Evolutionary conservation across 2,329 filamentous ascomycete species (phyloP).

Genomic region (Claviceps quebecensis): DNA sequence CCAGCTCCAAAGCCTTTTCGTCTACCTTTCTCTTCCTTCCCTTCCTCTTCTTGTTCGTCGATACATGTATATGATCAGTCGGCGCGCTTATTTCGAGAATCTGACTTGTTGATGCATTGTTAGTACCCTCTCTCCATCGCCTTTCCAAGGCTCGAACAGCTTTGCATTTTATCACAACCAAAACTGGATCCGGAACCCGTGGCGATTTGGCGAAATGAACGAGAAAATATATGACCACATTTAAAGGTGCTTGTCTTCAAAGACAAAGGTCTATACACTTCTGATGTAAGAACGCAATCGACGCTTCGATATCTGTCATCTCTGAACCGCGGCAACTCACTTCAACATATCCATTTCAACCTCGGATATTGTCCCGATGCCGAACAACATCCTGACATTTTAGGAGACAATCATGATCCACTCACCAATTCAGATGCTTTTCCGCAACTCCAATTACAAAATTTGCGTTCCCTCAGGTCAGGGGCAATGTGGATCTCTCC

Average conservation of each 20-base stretch:
- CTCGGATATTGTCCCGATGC: fast-evolving
- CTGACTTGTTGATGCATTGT: not conserved
- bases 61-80: too few species aligned
- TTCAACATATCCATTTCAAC: constrained; percentile 19
- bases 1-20: too few species aligned
- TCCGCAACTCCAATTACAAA: constrained; percentile 10
- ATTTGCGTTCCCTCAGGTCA: constrained; percentile 17
- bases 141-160: constrained; percentile 6
- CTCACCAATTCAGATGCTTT: not conserved
- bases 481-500: constrained; percentile 13
- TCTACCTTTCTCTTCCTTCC: too few species aligned
- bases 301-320: constrained; percentile 14
- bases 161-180: too few species aligned
- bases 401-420: not conserved
- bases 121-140: constrained; percentile 11
- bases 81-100: too few species aligned
- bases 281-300: too few species aligned
- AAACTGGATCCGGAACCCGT: too few species aligned
- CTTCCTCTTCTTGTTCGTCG: too few species aligned
- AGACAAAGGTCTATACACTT: too few species aligned
- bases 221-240: constrained; percentile 4
- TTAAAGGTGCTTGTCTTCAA: too few species aligned
- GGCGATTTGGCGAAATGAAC: constrained; percentile 6
- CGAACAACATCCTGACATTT: constrained; percentile 8
- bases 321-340: constrained; percentile 11